These are phyloP conservation scores for Candida morakotiae DNA, from an alignment of 805 yeast species.

Conservation along the genomic window DNA sequence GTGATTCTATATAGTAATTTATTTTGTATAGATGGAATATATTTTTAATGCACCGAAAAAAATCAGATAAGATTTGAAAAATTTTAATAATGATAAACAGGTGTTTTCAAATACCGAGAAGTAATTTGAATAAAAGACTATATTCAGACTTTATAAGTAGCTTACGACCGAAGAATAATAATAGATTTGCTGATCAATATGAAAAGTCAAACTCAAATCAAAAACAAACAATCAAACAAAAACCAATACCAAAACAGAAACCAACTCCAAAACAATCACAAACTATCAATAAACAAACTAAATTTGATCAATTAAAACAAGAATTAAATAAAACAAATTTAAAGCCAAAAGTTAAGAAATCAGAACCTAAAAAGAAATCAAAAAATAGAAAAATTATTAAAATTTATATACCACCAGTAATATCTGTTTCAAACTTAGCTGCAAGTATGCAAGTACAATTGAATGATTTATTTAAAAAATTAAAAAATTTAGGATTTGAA, in stretches of 20 bases:
- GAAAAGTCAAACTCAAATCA: neutral
- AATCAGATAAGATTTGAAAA: neutral
- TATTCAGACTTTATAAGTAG: slow-evolving; percentile 1
- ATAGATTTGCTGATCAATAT: slow-evolving; percentile 28
- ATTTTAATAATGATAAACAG: neutral
- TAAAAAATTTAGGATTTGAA: slow-evolving; percentile 71
- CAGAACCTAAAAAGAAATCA: slow-evolving; percentile 10
- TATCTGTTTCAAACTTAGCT: slow-evolving; percentile 77
- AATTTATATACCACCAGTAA: slow-evolving; percentile 65
- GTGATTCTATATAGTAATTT: slow-evolving; percentile 20
- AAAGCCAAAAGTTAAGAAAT: slow-evolving; percentile 3
- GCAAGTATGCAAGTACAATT: slow-evolving; percentile 64
- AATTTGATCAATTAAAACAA: neutral
- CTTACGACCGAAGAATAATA: too few species aligned
- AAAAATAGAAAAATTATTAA: slow-evolving; percentile 17
- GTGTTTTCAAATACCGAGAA: neutral
- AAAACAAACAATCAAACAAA: neutral
- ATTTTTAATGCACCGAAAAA: neutral
- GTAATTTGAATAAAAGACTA: neutral
- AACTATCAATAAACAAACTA: neutral
- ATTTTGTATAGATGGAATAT: too few species aligned
- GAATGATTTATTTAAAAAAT: slow-evolving; percentile 51
- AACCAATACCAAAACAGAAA: neutral
- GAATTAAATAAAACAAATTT: neutral
- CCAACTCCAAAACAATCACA: neutral